These are phyloP conservation scores for Selaginella moellendorffii DNA, from an alignment of 75 land plant genomes.

Conservation along the genomic window DNA sequence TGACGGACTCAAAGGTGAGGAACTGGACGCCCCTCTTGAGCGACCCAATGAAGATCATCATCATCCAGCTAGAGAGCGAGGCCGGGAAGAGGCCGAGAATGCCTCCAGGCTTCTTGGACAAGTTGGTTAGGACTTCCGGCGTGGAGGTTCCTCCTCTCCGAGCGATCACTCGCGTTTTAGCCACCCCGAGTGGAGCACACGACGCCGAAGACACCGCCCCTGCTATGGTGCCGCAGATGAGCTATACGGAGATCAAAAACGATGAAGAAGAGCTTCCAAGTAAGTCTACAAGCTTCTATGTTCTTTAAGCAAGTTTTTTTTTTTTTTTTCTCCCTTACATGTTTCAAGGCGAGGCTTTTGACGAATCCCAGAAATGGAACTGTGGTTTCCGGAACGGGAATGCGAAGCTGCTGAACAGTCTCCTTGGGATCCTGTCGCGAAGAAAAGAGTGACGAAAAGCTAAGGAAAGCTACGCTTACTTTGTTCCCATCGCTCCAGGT, in stretches of 20 bases:
- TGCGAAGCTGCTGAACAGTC: conserved; percentile 12
- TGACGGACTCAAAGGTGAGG: conserved; percentile 26
- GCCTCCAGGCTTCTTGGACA: not conserved
- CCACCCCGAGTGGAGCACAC: conserved; percentile 20
- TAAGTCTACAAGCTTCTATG: too few relatives aligned
- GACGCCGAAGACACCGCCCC: conserved; percentile 26
- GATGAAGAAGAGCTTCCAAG: not conserved
- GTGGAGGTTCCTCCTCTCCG: conserved; percentile 23
- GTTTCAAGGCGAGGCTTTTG: conserved; percentile 25
- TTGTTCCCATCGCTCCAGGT: not conserved
- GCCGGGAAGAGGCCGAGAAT: not conserved
- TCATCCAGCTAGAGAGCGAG: not conserved
- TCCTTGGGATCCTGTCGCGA: conserved; percentile 17
- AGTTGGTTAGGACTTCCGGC: conserved; percentile 14
- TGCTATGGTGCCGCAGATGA: conserved; percentile 27
- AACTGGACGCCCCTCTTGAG: conserved; percentile 30
- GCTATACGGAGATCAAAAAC: conserved; percentile 11
- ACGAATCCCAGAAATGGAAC: conserved; percentile 23
- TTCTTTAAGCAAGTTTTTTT: too few relatives aligned
- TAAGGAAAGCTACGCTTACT: too few relatives aligned
- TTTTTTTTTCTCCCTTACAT: conserved; percentile 19
- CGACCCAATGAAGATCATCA: conserved; percentile 11
- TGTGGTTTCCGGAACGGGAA: conserved; percentile 22
- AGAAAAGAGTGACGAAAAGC: too few relatives aligned
- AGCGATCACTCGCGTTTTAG: conserved; percentile 25